Conservation (phyloP, 2,329 filamentous ascomycete species). For the Colletotrichum simmondsii region DNA sequence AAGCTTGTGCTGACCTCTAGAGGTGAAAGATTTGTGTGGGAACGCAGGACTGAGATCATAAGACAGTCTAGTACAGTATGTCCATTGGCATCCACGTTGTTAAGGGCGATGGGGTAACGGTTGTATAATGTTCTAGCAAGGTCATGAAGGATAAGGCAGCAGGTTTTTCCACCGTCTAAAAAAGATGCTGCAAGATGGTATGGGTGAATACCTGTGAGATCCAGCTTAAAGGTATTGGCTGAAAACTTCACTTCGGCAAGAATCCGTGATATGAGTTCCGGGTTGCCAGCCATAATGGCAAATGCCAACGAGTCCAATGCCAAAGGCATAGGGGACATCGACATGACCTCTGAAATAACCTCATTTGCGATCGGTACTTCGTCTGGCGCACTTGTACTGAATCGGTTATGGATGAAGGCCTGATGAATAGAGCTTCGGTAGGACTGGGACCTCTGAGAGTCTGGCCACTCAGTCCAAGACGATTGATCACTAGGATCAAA, state of each 20-base stretch:
- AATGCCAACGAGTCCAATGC: constrained; percentile 28
- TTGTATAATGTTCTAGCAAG: neutral
- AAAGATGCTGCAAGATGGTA: constrained; percentile 50
- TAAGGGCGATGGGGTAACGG: neutral
- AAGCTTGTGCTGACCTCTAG: constrained; percentile 42
- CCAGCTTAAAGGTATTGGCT: no score
- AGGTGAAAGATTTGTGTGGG: constrained; percentile 44
- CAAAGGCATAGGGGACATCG: constrained; percentile 15
- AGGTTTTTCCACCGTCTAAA: constrained; percentile 46
- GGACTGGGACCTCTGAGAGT: neutral
- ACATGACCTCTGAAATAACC: constrained; percentile 19
- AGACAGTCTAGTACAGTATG: constrained; percentile 53
- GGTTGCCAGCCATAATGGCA: constrained; percentile 39
- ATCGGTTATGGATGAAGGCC: neutral
- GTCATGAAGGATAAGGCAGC: constrained; percentile 40
- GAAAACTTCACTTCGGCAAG: no score
- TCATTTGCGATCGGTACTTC: constrained; percentile 32
- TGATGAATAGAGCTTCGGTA: neutral
- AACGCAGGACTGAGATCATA: constrained; percentile 48
- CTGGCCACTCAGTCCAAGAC: constrained; percentile 23
- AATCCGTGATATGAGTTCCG: neutral
- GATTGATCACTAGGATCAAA: constrained; percentile 32
- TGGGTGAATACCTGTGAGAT: constrained; percentile 38
- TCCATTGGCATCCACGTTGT: constrained; percentile 40
- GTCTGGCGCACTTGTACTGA: neutral